Base-by-base conservation (phyloP, 2,329 filamentous ascomycete genomes). In the Trichoderma lentiforme region DNA sequence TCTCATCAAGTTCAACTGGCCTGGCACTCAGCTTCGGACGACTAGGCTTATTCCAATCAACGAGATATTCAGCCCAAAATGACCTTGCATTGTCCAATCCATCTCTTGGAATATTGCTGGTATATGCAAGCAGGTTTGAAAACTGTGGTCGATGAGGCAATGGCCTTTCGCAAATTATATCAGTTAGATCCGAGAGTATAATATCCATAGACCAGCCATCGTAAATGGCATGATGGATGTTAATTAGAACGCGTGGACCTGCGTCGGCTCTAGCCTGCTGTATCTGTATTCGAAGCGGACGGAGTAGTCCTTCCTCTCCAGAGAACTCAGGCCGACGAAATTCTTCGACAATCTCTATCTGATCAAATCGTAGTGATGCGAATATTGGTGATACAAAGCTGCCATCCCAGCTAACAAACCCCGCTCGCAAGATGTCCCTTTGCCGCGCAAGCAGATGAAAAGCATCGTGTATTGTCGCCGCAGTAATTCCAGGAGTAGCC, bases 141-240 rank as follows among this genome's bases (percentile, higher is more conserved):
- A 93, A 97, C 30, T 89, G 85, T 1, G 89, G 88, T 32, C 90
- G 84, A 1, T 75, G 56, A 0, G 74, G 47, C 1, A 82, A 73
- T 5, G 64, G 15, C 1, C 73, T 68, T 9, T 79, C 77, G 32
- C 66, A 64, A 0, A 92, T 76, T 1, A 92, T 74, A 0, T 76
- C 77, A 4, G 87, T 84, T 5, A 97, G 82, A 78, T 97, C 93
- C 30, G 86, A 82, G 15, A 93, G 76, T 0, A 97, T 81, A 34
- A 95, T 83, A 66, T 97, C 92, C 77, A 94, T 87, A 0, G 94
- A 95, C 95, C 95, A 98, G n/a, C 94, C 95, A 80, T 98, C 95
- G 77, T 97, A 98, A 1, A 97, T 79, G 0, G 93, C 90, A 80
- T 98, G 95, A 78, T 97, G 94, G 0, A 97, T 83, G 14, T 91